Base-by-base conservation (phyloP, 2,329 filamentous ascomycete species). In the Sporothrix inflata region DNA sequence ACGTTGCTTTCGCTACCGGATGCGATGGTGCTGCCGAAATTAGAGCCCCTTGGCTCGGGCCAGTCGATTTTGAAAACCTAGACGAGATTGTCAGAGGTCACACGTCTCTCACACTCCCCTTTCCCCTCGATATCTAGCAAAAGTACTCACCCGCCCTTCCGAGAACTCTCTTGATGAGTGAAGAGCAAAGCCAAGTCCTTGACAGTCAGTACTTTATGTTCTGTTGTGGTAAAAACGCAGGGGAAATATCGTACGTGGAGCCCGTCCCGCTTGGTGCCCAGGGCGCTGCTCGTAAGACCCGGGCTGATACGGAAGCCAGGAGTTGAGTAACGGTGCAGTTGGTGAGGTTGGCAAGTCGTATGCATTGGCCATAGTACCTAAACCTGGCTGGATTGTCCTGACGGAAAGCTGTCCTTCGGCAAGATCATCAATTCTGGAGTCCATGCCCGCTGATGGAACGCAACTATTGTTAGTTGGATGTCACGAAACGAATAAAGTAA, bases 11-110 rank as follows among this genome's bases (percentile, higher is more conserved):
- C 19, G 24, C 6, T 49, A 16, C 30, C 14, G 19, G 68, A 72
- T 4, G 11, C 27, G 14, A 70, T n/a, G 38, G 63, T 69, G 14
- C 21, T 76, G 12, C 80, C 79, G 16, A 79, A 75, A 55, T 75
- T 24, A 12, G 53, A 45, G 1, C 71, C 71, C 14, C 7, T 42
- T 19, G 71, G 71, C 21, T 73, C 60, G 34, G 68, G 2, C 71
- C 71, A 73, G 3, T 60, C 51, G 14, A 67, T 68, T 8, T 53
- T 68, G 11, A 73, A 42, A 30, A 73, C 71, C 71, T 73, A 63
- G 9, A 21, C 1, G 7, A 34, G n/a, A 24, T 4, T 7, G 12
- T 68, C 8, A 68, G 27, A 24, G 14, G 19, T 3, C 21, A n/a
- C 40, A 49, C 16, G 34, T 16, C 60, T 5, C 9, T 24, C 16